Evolutionary conservation across 768 basidiomycete genomes (phyloP).

Genomic region (Serendipita sp.): DNA sequence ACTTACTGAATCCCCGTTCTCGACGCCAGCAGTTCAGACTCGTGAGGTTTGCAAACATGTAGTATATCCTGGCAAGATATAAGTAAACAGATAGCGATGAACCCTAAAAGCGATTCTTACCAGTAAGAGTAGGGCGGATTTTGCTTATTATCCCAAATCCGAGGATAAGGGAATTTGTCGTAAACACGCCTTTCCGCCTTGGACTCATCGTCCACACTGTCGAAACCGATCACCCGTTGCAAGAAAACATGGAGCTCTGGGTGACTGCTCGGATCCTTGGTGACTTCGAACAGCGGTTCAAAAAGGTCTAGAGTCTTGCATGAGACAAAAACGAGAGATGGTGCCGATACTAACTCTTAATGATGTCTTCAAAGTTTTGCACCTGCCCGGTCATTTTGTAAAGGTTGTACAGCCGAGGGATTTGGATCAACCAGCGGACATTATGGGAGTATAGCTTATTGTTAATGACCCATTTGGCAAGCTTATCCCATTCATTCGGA

Average conservation of each 20-base stretch:
- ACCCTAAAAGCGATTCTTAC: slow-evolving; percentile 28
- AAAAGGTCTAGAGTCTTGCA: slow-evolving; percentile 55
- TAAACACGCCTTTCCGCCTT: slow-evolving; percentile 84
- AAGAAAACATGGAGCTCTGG: slow-evolving; percentile 92
- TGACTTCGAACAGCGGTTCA: slow-evolving; percentile 88
- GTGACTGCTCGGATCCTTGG: slow-evolving; percentile 73
- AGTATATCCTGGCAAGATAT: slow-evolving; percentile 57
- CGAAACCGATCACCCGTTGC: slow-evolving; percentile 90
- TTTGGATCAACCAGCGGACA: slow-evolving; percentile 92
- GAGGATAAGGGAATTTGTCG: slow-evolving; percentile 85
- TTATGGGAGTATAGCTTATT: slow-evolving; percentile 93
- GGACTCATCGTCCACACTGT: slow-evolving; percentile 97
- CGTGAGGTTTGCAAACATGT: slow-evolving; percentile 94
- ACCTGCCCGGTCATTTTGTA: slow-evolving; percentile 82
- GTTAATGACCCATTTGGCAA: slow-evolving; percentile 92
- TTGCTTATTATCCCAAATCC: slow-evolving; percentile 74
- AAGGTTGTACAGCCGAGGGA: slow-evolving; percentile 87
- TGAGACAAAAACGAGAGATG: neutral
- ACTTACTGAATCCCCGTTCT: slow-evolving; percentile 77
- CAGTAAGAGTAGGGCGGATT: slow-evolving; percentile 95
- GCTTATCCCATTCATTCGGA: slow-evolving; percentile 86
- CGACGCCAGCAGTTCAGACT: slow-evolving; percentile 89
- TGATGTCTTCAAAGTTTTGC: slow-evolving; percentile 78
- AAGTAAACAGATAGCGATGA: neutral
- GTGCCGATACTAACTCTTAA: slow-evolving; percentile 47